Percentiles rank a stretch among this genome's conserved stretches.
Conservation (phyloP, 2,329 filamentous ascomycete species). For the Xylaria sp. region DNA sequence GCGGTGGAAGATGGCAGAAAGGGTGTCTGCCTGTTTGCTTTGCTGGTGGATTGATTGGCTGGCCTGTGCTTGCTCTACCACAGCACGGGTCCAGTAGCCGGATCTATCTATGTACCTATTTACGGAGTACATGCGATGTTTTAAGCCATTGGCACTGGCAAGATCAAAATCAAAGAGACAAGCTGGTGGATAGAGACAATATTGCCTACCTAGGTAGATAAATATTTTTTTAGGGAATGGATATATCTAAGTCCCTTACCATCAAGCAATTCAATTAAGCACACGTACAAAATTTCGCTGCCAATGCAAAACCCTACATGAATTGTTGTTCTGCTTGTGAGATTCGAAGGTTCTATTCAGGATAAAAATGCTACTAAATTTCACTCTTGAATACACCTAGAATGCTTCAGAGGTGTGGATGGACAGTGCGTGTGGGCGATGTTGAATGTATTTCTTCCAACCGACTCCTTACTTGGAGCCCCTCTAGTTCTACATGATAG, state of each 20-base stretch:
- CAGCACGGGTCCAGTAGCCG: neutral
- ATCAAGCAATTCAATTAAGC: neutral
- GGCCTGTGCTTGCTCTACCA: neutral
- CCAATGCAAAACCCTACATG: neutral
- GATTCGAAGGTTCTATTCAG: neutral
- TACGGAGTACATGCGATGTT: too few relatives aligned
- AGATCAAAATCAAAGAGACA: too few relatives aligned
- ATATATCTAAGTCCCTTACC: too few relatives aligned
- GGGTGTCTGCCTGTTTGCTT: neutral
- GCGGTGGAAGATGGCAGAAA: conserved; percentile 34
- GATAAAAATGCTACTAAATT: neutral
- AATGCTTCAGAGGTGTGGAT: neutral
- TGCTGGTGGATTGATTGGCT: conserved; percentile 1
- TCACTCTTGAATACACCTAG: neutral
- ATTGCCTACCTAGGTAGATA: too few relatives aligned
- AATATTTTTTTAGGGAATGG: too few relatives aligned
- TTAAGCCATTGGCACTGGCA: too few relatives aligned
- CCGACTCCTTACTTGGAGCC: conserved; percentile 6
- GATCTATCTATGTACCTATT: neutral
- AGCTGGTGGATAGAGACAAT: too few relatives aligned
- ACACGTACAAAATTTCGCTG: neutral
- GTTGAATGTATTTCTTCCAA: conserved; percentile 29
- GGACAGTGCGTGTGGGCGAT: neutral
- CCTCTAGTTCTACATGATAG: conserved; percentile 29
- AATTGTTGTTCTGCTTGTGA: neutral